Base-by-base conservation (phyloP, 2,329 filamentous ascomycete species). In the Diaporthe citrichinensis region DNA sequence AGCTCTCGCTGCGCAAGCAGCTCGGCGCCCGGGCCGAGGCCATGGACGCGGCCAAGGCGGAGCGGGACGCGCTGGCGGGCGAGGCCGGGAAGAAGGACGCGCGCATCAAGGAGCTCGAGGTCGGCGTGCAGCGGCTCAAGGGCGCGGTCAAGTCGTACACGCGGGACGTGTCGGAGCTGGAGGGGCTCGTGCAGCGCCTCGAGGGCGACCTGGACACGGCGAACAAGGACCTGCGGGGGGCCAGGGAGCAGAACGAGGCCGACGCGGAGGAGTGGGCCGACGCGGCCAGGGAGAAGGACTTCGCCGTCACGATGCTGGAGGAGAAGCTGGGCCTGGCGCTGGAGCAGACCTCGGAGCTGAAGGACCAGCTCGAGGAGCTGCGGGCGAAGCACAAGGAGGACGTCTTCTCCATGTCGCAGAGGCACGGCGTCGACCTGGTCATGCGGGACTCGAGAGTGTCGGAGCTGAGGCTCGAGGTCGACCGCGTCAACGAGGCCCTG, bases 1-100 rank as follows among this genome's bases (percentile, higher is more conserved):
- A 92, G 82, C 82, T 85, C 0, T 88, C 87, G 0, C 84, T 93
- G 17, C 87, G 90, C 1, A 87, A 90, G 77, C 90, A 92, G 79
- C 87, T 92, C 4, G 84, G 85, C 14, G 86, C 88, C 0, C 85
- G 90, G 0, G 88, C 90, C 0, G 84, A 85, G 0, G 88, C 86
- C 25, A 89, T 89, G 84, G 87, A 90, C 44, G 82, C 81, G 0
- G 81, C 91, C 36, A 83, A 82, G n/a, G 80, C 78, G 0, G 86
- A 90, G 71, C 82, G 90, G 25, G 72, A 74, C 34, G 25, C 58
- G 41, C 81, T 88, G 46, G 78, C 79, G 59, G 65, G 25, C 17
- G 73, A 77, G 17, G 67, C 72, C 9, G 55, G 58, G 14, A 83
- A 84, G n/a, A 84, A 84, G 31, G 84, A 87, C 53, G 81, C 77